A percentile compares a stretch with the other conserved stretches of the same genome.
Conservation (phyloP, 192 early-diverging fungal species). For the Entomortierella chlamydospora region DNA sequence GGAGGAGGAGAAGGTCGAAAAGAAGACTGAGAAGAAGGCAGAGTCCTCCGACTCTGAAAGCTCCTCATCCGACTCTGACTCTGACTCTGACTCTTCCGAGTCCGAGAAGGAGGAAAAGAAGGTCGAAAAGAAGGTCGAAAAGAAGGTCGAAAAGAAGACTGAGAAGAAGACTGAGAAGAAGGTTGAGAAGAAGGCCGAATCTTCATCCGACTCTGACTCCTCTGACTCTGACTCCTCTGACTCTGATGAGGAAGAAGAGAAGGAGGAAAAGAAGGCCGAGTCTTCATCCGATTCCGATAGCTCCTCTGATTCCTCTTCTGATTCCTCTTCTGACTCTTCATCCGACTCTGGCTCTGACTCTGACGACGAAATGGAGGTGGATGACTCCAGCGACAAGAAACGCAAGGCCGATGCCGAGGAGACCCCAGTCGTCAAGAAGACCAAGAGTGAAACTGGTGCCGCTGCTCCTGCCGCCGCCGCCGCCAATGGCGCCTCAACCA, state of each 20-base stretch:
- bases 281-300: conserved; percentile 40
- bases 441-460: conserved; percentile 59
- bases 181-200: conserved; percentile 47
- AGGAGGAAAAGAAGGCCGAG: conserved; percentile 43
- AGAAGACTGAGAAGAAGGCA: conserved; percentile 41
- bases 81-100: conserved; percentile 43
- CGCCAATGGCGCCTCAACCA: conserved; percentile 54
- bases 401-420: conserved; percentile 59
- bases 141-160: conserved; percentile 46
- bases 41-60: conserved; percentile 38
- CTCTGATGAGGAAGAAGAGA: conserved; percentile 29
- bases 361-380: conserved; percentile 34
- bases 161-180: conserved; percentile 44
- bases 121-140: conserved; percentile 28
- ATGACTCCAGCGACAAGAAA: conserved; percentile 60
- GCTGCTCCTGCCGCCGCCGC: conserved; percentile 44
- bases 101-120: conserved; percentile 32
- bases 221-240: conserved; percentile 58
- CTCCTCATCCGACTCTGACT: conserved; percentile 55
- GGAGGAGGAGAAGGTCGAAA: conserved; percentile 40
- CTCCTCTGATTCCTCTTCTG: conserved; percentile 47
- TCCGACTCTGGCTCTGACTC: conserved; percentile 37
- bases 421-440: conserved; percentile 56
- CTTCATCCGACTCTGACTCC: conserved; percentile 38
- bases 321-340: conserved; percentile 26